These are phyloP conservation scores for Russula brevipes DNA, from an alignment of 768 basidiomycete species.

Conservation along the genomic window DNA sequence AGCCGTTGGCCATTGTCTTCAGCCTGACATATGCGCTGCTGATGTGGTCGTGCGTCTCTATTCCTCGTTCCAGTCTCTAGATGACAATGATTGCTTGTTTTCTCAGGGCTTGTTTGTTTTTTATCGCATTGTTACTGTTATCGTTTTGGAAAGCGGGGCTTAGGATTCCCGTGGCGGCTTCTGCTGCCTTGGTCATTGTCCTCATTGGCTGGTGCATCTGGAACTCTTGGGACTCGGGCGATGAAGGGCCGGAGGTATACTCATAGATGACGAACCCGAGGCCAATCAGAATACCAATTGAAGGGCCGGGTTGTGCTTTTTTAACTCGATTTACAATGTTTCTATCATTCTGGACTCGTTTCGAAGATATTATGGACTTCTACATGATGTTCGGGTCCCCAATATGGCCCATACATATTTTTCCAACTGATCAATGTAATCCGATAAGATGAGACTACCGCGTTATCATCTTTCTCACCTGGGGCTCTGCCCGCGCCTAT, in stretches of 20 bases:
- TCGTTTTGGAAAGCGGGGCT: constrained; percentile 1
- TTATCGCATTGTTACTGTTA: constrained; percentile 33
- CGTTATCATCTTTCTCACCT: background rate
- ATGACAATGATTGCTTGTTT: background rate
- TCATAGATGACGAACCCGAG: no score
- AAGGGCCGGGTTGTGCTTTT: background rate
- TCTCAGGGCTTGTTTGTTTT: constrained; percentile 38
- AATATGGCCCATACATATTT: no score
- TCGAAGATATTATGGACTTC: no score
- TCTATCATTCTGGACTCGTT: background rate
- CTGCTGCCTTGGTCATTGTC: background rate
- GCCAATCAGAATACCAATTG: background rate
- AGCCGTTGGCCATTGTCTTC: constrained; percentile 49
- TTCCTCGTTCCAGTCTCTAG: background rate
- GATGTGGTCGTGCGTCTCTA: constrained; percentile 51
- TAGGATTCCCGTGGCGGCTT: background rate
- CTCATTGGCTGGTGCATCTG: constrained; percentile 8
- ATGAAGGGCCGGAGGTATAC: background rate
- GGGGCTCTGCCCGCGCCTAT: no score
- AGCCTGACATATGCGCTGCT: constrained; percentile 52
- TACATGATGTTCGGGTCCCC: no score
- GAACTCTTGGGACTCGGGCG: constrained; percentile 7
- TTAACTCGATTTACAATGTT: background rate
- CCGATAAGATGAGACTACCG: background rate
- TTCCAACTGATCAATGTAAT: background rate